Base-by-base conservation (phyloP, 306 rosid species). In the Alnus glutinosa region DNA sequence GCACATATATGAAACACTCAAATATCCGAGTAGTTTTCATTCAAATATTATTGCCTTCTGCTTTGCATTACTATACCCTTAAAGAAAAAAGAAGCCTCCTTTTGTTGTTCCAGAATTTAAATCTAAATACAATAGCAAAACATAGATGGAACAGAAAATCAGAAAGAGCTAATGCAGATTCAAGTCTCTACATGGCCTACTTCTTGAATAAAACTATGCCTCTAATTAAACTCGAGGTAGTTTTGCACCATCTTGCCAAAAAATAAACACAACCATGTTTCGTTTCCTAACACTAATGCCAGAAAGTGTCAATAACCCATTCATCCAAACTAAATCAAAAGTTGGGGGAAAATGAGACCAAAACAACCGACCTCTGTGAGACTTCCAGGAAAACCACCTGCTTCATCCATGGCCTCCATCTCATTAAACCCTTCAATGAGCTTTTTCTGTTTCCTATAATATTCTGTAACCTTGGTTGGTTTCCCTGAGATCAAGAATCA, bases 361-460 rank as follows among this genome's bases (percentile, higher is more conserved):
- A 73, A 80, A 78, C 18, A 79, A 80, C 80, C 37, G 63, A 93
- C 98, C 90, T 89, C 91, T 9, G 97, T 83, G 13, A 88, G 94
- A 81, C 79, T 57, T 59, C 93, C 97, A 1, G 94, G 97, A 71
- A 79, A 82, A 77, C 70, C 72, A 54, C 97, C 97, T 10, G 72
- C 82, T 78, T 88, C 93, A 71, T 75, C 23, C 88, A 93, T 85
- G 61, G 87, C 69, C 70, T 93, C 98, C 94, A 93, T 90, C 81
- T 91, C 98, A 76, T 12, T 87, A 78, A 84, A 93, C 51, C 94
- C 98, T 84, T 91, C 93, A 76, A 93, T 86, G 64, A 91, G 93
- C 74, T 89, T 85, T 83, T 89, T 87, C 68, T 93, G 98, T 62
- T 88, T 76, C 88, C 81, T 90, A 85, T 93, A 93, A 83, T 91